These are phyloP conservation scores for Yamadazyma phyllophila DNA, from an alignment of 805 yeast species.

Conservation along the genomic window DNA sequence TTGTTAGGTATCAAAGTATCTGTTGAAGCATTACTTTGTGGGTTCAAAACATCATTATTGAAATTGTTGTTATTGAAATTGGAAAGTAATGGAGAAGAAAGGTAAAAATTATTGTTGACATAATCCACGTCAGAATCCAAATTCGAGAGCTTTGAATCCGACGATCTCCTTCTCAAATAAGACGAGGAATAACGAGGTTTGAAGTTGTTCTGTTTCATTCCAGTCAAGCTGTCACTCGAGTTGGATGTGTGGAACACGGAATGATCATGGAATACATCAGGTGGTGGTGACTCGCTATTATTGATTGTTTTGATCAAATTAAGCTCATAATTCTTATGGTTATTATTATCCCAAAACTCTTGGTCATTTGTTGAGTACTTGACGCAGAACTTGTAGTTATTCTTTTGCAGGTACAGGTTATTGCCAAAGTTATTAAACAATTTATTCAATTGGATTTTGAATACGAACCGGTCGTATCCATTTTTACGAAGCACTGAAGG, in stretches of 20 bases:
- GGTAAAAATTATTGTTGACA: conserved; percentile 32
- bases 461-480: conserved; percentile 68
- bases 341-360: conserved; percentile 81
- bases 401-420: conserved; percentile 15
- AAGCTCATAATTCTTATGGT: conserved; percentile 55
- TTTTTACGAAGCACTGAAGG: conserved; percentile 48
- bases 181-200: conserved; percentile 41
- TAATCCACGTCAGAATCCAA: conserved; percentile 23
- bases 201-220: conserved; percentile 1
- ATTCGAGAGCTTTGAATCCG: conserved; percentile 21
- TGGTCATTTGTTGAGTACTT: conserved; percentile 46
- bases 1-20: conserved; percentile 10
- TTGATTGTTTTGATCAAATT: conserved; percentile 30
- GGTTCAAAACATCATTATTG: background rate
- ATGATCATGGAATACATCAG: background rate
- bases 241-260: conserved; percentile 3
- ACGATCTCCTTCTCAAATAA: conserved; percentile 31
- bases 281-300: background rate
- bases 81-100: conserved; percentile 37
- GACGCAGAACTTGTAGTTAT: conserved; percentile 50
- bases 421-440: conserved; percentile 17
- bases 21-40: conserved; percentile 4
- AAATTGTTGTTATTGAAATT: conserved; percentile 5
- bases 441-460: conserved; percentile 52
- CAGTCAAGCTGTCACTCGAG: conserved; percentile 3